Evolutionary conservation across 306 rosid species (phyloP).

Genomic region (Oemleria cerasiformis): DNA sequence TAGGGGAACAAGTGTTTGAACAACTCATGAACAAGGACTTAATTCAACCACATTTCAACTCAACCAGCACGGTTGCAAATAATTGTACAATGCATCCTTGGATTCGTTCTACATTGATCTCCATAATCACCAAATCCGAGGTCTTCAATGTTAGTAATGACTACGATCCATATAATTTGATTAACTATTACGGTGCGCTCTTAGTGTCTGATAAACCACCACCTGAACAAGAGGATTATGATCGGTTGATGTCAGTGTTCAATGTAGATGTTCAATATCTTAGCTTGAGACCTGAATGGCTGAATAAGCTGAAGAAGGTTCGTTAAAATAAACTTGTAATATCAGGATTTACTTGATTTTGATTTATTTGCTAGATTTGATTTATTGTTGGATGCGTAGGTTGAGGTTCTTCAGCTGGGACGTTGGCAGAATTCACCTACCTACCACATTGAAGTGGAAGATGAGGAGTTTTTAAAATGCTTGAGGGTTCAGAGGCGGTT

Average conservation of each 20-base stretch:
- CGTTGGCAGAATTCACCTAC: constrained; percentile 14
- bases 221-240: background rate
- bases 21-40: constrained; percentile 14
- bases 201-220: background rate
- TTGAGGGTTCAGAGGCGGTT: constrained; percentile 13
- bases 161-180: background rate
- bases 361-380: too few species aligned
- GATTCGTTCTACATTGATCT: constrained; percentile 24
- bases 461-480: background rate
- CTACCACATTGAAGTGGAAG: constrained; percentile 32
- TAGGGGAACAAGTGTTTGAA: constrained; percentile 10
- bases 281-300: background rate
- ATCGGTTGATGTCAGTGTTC: constrained; percentile 17
- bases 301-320: background rate
- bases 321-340: too few species aligned
- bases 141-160: background rate
- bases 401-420: constrained; percentile 30
- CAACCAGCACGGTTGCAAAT: background rate
- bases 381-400: background rate
- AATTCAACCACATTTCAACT: constrained; percentile 1
- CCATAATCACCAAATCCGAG: background rate
- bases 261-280: constrained; percentile 19
- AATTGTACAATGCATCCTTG: constrained; percentile 22
- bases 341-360: too few species aligned
- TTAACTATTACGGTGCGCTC: background rate